Evolutionary conservation across 371 early-diverging fungal genomes (phyloP).

Genomic region (Coemansia sp.): DNA sequence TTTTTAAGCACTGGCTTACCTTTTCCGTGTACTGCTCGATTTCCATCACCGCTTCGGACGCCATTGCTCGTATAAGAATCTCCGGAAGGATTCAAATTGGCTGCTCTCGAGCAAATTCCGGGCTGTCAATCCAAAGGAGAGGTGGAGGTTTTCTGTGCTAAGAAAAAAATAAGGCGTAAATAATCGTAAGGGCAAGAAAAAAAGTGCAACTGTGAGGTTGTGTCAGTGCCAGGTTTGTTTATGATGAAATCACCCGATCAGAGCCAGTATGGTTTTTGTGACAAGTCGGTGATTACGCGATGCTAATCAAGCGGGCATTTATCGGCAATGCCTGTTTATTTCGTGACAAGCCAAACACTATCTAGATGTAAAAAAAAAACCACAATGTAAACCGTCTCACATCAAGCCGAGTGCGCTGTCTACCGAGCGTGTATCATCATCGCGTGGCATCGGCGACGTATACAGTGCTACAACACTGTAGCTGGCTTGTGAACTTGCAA

Average conservation of each 20-base stretch:
- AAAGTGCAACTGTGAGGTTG: no score
- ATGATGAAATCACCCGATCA: background rate
- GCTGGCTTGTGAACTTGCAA: no score
- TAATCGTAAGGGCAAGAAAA: background rate
- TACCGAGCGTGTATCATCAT: no score
- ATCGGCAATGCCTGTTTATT: background rate
- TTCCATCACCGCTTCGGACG: conserved; percentile 10
- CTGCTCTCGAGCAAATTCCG: background rate
- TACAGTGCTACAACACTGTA: no score
- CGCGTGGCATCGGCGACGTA: no score
- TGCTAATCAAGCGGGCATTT: background rate
- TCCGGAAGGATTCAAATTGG: background rate
- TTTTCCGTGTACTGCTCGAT: conserved; percentile 22
- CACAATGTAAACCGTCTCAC: no score
- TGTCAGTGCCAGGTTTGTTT: background rate
- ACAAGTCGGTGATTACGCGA: background rate
- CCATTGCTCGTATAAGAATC: background rate
- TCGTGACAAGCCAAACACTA: no score
- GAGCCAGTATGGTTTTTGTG: background rate
- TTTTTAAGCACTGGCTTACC: conserved; percentile 5
- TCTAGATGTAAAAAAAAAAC: no score
- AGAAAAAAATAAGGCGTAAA: background rate
- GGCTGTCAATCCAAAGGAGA: no score
- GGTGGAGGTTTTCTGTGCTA: no score
- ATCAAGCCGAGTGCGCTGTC: no score